Base-by-base conservation (phyloP, 75 land plant species). In the Picea glauca region DNA sequence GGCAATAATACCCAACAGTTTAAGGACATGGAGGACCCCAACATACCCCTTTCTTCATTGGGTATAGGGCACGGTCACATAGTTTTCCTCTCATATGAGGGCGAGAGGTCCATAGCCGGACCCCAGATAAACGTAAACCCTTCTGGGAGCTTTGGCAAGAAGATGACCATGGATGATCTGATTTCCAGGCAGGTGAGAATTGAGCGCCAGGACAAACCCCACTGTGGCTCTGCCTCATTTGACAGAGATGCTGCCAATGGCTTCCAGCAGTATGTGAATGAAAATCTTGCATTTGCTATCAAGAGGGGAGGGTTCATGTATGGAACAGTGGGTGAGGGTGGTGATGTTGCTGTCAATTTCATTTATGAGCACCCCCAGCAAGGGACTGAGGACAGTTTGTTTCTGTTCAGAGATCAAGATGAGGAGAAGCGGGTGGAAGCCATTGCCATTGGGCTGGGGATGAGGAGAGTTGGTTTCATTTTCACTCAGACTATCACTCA, bases 81-180 rank as follows among this genome's bases (percentile, higher is more conserved):
- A 9, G 64, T 94, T 4, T 97, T 81, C 77, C 88, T 97, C 72
- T 65, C 72, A 32, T 93, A 96, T 78, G 86, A 83, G 13, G 90
- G 91, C n/a, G 85, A 87, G 74, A 85, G 93, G 40, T 65, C 73
- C 23, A 75, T 87, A 18, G 18, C 88, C 4, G 91, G 86, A 26
- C 84, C 88, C 15, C 35, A 32, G 20, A 8, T 46, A 8, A 32
- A n/a, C 21, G 68, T 94, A 83, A 76, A 58, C 60, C 98, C 98
- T 5, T 82, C 98, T 1, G 98, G 97, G 21, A 84, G 88, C 17
- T 94, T 92, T 74, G 99, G 98, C 62, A 85, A 83, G 74, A 96
- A 88, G 87, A 96, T 96, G 99, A 96, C 99, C 60, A 92, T 96
- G 88, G 91, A 96, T 61, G 99, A 96, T 75, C 86, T 96, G 15